Conservation (phyloP, 2,329 filamentous ascomycete species). For the Diaporthe citri region DNA sequence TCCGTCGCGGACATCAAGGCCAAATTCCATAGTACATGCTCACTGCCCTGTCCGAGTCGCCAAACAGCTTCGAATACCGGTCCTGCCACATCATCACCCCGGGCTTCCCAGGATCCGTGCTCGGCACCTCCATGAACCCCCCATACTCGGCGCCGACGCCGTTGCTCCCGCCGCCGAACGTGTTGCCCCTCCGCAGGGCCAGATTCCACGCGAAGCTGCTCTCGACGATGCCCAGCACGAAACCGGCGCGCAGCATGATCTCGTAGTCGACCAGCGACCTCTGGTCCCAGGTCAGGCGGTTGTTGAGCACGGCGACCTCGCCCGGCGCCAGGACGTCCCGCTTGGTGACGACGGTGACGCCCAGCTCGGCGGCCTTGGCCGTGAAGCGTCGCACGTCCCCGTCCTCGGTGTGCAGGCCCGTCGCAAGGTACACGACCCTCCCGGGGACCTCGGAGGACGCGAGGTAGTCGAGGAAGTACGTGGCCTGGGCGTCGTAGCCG, state of each 20-base stretch:
- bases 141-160: slow-evolving; percentile 14
- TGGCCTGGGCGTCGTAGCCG: slow-evolving; percentile 50
- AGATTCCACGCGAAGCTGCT: slow-evolving; percentile 62
- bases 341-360: slow-evolving; percentile 57
- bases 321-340: slow-evolving; percentile 54
- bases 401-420: slow-evolving; percentile 50
- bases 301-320: slow-evolving; percentile 51
- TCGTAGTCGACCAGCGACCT: slow-evolving; percentile 64
- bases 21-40: slow-evolving; percentile 36
- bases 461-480: slow-evolving; percentile 49
- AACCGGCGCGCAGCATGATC: slow-evolving; percentile 57
- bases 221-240: slow-evolving; percentile 58
- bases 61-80: slow-evolving; percentile 50
- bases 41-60: slow-evolving; percentile 40
- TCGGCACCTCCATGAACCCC: slow-evolving; percentile 13
- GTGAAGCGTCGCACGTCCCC: slow-evolving; percentile 53
- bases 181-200: slow-evolving; percentile 54
- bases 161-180: slow-evolving; percentile 42
- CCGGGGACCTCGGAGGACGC: slow-evolving; percentile 41
- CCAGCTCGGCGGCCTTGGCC: slow-evolving; percentile 51
- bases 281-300: slow-evolving; percentile 60
- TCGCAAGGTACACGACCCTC: slow-evolving; percentile 58
- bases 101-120: slow-evolving; percentile 34
- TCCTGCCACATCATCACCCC: slow-evolving; percentile 49
- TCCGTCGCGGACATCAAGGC: slow-evolving; percentile 37